Base-by-base conservation (phyloP, 2,329 filamentous ascomycete genomes). In the Emericellopsis cladophorae region DNA sequence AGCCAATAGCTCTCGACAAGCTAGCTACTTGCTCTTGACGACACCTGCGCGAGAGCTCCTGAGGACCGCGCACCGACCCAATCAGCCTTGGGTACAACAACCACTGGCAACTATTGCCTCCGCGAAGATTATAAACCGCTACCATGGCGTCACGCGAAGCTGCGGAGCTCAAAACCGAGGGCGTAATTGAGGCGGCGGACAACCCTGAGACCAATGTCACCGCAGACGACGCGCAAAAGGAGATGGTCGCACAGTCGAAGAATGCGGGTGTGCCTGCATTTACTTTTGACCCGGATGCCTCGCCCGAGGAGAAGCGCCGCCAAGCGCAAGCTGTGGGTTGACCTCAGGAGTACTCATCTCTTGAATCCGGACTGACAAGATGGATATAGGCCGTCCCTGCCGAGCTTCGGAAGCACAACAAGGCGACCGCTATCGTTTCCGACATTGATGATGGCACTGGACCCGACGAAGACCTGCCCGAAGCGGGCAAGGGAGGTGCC, bases 251-350 rank as follows among this genome's bases (percentile, higher is more conserved):
- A 41, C 80, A 94, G 59, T 86, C 85, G 49, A 77, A 72, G 54
- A 81, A 83, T 52, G 85, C 82, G 11, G 92, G 92, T 34, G 76
- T 83, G 21, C 66, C 81, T 24, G 89, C 87, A 47, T 92, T 84
- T 57, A 76, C 80, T 46, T 98, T 96, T 64, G 75, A 98, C 56
- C 87, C 92, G 1, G 66, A 95, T 66, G 89, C 88, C 34, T 81
- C 72, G 35, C 73, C 82, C 1, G 85, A 88, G 57, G 73, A 94
- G 60, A 98, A 98, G 68, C 81, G 75, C 45, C 81, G 81, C 26
- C 84, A 89, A 57, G 81, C 83, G 18, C 70, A 74, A 70, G 75
- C 80, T 55, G 87, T 94, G 71, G 53, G 81, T 29, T 4, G 18
- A 21, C 18, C 18, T 21, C 26, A 7, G 8, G 26, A 9, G 8